Base-by-base conservation (phyloP, 2,329 filamentous ascomycete species). In the Bisporella sp. region DNA sequence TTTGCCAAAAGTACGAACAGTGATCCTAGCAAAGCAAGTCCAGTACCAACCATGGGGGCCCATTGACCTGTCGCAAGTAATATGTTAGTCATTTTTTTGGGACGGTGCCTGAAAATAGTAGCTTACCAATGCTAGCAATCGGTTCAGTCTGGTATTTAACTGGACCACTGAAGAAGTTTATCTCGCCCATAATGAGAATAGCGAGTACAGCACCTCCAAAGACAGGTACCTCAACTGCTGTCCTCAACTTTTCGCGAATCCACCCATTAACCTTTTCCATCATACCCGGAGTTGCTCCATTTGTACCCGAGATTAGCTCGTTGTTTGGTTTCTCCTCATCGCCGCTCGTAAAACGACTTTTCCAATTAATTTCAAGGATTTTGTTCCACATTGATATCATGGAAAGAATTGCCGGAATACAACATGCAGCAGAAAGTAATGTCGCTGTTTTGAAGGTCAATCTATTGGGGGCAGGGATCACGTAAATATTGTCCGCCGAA, bases 301-400 rank as follows among this genome's bases (percentile, higher is more conserved):
- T 81, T 2, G 77, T 79, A 8, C 75, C 77, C 45, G 73, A 68
- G 13, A 79, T 77, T 1, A 61, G 57, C 39, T 73, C 63, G 41
- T 77, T 64, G 2, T 57, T 57, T 21, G 21, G 21, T 8, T 64
- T 54, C 12, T 64, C 58, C 21, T 62, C 57, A 6, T 64, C 56
- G 31, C 31, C 8, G 21, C 65, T 57, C 1, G 69, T 68, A 39
- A 71, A 73, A 1, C 68, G 65, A 40, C 64, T 69, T 54, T 72
- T 78, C 78, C 78, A 82, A 52, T 84, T 84, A 46, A 76, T 73
- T 53, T 83, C 74, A 2, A 83, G 63, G 4, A 86, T 83, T 58
- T 81, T 84, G 54, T 79, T 77, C 75, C 77, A 81, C 66, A 80
- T 84, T 1, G 76, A 81, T 0, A 79, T 69, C 6, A 85, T 65